These are phyloP conservation scores for Esteya vermicola DNA, from an alignment of 2,329 filamentous ascomycete species.

Conservation along the genomic window DNA sequence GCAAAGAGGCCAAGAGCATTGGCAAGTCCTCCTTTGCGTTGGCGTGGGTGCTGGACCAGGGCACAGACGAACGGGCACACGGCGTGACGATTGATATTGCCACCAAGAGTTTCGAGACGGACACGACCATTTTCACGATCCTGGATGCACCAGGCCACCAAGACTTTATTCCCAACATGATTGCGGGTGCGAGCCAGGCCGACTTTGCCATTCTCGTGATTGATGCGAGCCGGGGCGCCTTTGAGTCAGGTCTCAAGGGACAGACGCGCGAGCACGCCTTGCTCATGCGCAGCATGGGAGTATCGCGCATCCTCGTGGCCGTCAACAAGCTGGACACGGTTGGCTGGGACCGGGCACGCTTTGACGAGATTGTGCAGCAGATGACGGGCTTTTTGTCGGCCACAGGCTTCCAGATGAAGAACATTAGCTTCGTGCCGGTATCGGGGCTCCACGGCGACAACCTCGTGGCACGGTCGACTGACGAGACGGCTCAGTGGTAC, in stretches of 20 bases:
- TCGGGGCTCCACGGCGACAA: constrained; percentile 86
- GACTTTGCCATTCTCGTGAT: constrained; percentile 93
- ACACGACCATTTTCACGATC: constrained; percentile 78
- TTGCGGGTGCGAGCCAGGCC: constrained; percentile 87
- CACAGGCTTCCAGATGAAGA: constrained; percentile 69
- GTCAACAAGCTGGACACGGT: constrained; percentile 93
- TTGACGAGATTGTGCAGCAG: constrained; percentile 73
- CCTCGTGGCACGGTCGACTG: constrained; percentile 46
- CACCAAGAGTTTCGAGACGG: constrained; percentile 86
- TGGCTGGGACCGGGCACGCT: constrained; percentile 68
- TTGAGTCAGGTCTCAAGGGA: constrained; percentile 83
- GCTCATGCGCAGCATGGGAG: constrained; percentile 77
- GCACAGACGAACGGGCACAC: constrained; percentile 72
- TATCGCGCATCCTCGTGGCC: constrained; percentile 75
- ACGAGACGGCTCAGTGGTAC: constrained; percentile 60
- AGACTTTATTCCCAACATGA: constrained; percentile 98
- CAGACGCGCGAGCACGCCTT: constrained; percentile 92
- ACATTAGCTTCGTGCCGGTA: constrained; percentile 76
- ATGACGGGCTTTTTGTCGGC: constrained; percentile 69
- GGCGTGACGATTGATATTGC: constrained; percentile 97
- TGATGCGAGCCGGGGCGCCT: constrained; percentile 78
- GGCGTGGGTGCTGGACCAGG: constrained; percentile 92
- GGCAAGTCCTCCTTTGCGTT: constrained; percentile 93
- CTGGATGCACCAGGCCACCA: constrained; percentile 88
- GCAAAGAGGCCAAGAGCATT: constrained; percentile 76